Conservation (phyloP, 2,329 filamentous ascomycete genomes). For the Orbilia ellipsospora region DNA sequence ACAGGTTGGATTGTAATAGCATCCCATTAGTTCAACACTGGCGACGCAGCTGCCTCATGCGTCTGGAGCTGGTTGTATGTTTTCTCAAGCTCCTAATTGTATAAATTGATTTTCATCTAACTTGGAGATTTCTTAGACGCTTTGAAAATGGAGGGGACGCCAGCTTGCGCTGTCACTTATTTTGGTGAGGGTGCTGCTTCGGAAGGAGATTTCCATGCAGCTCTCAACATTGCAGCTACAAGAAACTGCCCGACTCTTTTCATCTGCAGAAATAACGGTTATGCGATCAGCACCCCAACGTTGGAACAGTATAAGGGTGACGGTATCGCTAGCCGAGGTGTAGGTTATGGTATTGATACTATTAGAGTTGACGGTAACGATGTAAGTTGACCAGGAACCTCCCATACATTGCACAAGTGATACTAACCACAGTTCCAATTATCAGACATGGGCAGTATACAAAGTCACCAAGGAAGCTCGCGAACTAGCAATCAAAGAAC, state of each 20-base stretch:
- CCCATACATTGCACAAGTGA: not conserved
- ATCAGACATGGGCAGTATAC: conserved; percentile 79
- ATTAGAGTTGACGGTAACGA: conserved; percentile 95
- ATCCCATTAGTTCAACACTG: conserved; percentile 85
- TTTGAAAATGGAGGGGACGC: conserved; percentile 80
- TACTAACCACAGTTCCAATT: conserved; percentile 9
- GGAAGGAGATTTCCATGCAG: conserved; percentile 92
- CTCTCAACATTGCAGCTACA: conserved; percentile 89
- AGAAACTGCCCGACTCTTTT: conserved; percentile 88
- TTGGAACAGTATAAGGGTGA: conserved; percentile 91
- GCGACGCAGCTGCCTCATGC: conserved; percentile 92
- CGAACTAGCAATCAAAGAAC: conserved; percentile 77
- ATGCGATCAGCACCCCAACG: conserved; percentile 88
- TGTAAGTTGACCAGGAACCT: conserved; percentile 47
- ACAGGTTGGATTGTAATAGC: conserved; percentile 65
- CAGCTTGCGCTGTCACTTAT: conserved; percentile 80
- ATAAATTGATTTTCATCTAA: conserved; percentile 6
- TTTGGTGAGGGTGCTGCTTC: conserved; percentile 92
- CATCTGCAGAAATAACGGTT: conserved; percentile 92
- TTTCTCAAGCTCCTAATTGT: not conserved
- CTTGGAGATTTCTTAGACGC: conserved; percentile 69
- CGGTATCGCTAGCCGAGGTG: conserved; percentile 85
- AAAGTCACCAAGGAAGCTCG: conserved; percentile 82
- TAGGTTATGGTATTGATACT: conserved; percentile 94
- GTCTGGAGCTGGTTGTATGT: conserved; percentile 74